Evolutionary conservation across 495 filamentous ascomycete genomes (phyloP), one percentile per base, ranked within the genome.

Genomic region (Podospora fimiseda): DNA sequence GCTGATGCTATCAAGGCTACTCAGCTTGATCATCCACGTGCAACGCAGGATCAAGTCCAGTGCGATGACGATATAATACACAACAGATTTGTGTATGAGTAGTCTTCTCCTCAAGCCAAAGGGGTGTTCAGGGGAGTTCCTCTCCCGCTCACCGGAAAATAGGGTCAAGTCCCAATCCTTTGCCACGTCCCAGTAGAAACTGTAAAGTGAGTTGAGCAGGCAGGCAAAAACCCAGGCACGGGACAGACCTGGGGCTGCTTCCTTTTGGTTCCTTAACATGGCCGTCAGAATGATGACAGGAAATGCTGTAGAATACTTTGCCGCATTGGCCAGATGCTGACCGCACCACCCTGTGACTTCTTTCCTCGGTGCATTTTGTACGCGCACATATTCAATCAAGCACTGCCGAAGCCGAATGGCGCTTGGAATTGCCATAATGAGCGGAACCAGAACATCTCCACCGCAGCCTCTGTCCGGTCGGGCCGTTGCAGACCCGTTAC

Each of bases 181-280:
- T 41, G 89, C 80, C 18, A 97, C 83, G 65, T 98, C 93, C 93
- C 93, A 98, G 75, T 92, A 98, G 77, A 96, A 96, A 30, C 88
- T 90, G 70, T 96, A 98, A 51, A 84, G 72, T 9, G 86, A 89
- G 62, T 97, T 98, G 46, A 93, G 56, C 27, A 86, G 74, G 21
- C 87, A 86, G 42, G 82, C 77, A 9, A 58, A 54, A 7, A 83
- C 58, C 81, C 81, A 84, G n/a, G 72, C 69, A 11, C 70, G 63
- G 59, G 76, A 80, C 49, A 81, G 63, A 16, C 63, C 61, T 0
- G 58, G 15, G 70, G 69, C 20, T 74, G 72, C 11, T 75, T 67
- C 5, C 80, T 75, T 50, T 75, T 77, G 80, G 52, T 83, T 87
- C 30, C 89, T 78, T 68, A 93, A 78, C 62, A 92, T 67, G 0